Evolutionary conservation across 768 basidiomycete species (phyloP).

Genomic region (Pleurotus djamor): DNA sequence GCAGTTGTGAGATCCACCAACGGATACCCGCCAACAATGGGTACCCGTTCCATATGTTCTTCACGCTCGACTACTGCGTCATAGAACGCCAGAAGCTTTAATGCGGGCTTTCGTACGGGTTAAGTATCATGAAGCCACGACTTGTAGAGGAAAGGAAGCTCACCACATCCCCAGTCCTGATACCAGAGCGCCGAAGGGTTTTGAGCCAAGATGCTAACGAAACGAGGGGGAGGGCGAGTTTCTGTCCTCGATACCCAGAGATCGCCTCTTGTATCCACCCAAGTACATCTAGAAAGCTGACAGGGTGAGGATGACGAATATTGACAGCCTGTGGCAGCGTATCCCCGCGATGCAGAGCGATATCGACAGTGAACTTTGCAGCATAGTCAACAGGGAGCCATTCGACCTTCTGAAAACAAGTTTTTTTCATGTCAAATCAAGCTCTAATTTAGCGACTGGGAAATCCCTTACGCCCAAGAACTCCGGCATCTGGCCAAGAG

Average conservation of each 20-base stretch:
- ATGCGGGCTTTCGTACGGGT: not conserved
- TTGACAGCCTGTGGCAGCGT: constrained; percentile 21
- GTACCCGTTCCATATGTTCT: not conserved
- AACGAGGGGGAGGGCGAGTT: not conserved
- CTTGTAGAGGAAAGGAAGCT: not conserved
- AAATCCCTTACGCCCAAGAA: constrained; percentile 15
- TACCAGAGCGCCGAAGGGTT: not conserved
- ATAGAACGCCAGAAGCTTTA: not conserved
- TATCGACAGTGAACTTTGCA: constrained; percentile 24
- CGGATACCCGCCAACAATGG: constrained; percentile 20
- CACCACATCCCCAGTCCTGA: not conserved
- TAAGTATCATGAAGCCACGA: not conserved
- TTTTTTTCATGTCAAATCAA: no score
- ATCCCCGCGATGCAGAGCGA: constrained; percentile 18
- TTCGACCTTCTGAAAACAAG: constrained; percentile 21
- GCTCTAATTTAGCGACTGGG: not conserved
- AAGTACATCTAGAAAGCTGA: constrained; percentile 22
- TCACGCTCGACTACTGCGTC: constrained; percentile 6
- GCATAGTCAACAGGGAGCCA: constrained; percentile 31
- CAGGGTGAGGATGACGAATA: constrained; percentile 31
- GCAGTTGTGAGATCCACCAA: constrained; percentile 24
- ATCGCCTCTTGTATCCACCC: not conserved
- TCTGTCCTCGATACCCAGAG: no score
- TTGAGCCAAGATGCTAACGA: not conserved
- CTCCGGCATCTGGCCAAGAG: constrained; percentile 17